Base-by-base conservation (phyloP, 169 alveolate genomes). In the Plasmodium gallinaceum region DNA sequence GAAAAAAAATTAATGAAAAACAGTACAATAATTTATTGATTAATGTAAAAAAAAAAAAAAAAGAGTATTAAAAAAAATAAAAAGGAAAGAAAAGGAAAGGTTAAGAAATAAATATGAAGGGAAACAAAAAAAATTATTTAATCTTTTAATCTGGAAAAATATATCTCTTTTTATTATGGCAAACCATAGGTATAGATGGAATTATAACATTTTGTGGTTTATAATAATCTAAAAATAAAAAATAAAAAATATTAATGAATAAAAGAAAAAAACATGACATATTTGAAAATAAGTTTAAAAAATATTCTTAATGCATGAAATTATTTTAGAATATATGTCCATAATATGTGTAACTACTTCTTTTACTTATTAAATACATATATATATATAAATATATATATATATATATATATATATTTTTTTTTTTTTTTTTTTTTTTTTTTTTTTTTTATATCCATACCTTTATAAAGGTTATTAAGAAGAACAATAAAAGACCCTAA, bases 181-280 rank as follows among this genome's bases (percentile, higher is more conserved):
- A 52, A 24, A 66, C 46, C 83, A 80, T 66, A 5, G 90, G 90
- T 5, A 68, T 45, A 10, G 90, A 58, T 1, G 90, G 90, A n/a
- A 80, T 80, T 20, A 51, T 26, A 18, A 80, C 54, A 24, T 46
- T 60, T 39, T 80, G 90, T 7, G 85, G 83, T 58, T 46, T 68
- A 42, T 80, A 66, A 16, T 80, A 54, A 48, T 80, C 90, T 80
- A 46, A 12, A 60, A 46, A 39, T 6, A 7, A 37, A 10, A 2
- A 65, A 65, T 32, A 42, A 65, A 7, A 51, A 64, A 64, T 24
- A 24, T 64, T 18, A 12, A 12, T 22, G 18, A 20, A 22, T 61
- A 24, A 61, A 61, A 61, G 58, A 48, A 22, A 32, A 32, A 32
- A 37, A 37, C 0, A 0, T 22, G 26, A 64, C 0, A 22, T 24